Evolutionary conservation across 257 asterid genomes (phyloP).

Genomic region (Scutellaria galericulata): DNA sequence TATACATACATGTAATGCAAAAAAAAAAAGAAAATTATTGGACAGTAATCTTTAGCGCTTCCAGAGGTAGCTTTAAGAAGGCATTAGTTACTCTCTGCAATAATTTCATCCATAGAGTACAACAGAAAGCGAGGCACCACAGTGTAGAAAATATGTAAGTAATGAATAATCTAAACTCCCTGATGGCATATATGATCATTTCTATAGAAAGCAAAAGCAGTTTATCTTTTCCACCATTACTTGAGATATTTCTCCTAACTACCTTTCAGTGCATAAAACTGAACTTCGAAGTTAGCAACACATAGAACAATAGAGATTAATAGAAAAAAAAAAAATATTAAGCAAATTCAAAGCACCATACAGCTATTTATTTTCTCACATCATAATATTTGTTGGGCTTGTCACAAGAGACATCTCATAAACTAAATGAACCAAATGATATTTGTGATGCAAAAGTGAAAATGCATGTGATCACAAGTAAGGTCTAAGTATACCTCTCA

Average conservation of each 20-base stretch:
- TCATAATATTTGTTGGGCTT: slow-evolving; percentile 19
- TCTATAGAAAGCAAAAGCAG: not conserved
- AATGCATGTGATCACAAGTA: slow-evolving; percentile 31
- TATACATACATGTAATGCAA: not conserved
- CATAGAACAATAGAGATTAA: slow-evolving; percentile 23
- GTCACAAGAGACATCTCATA: slow-evolving; percentile 24
- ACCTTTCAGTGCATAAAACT: slow-evolving; percentile 16
- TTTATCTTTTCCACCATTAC: not conserved
- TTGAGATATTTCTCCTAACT: not conserved
- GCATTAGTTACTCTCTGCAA: not conserved
- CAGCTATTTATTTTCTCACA: slow-evolving; percentile 19
- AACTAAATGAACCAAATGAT: slow-evolving; percentile 32
- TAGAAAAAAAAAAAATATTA: not conserved
- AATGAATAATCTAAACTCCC: not conserved
- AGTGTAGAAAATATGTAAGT: slow-evolving; percentile 21
- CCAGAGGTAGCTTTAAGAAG: not conserved
- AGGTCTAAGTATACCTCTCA: slow-evolving; percentile 61
- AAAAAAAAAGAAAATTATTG: not conserved
- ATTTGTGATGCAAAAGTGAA: slow-evolving; percentile 15
- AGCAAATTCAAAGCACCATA: slow-evolving; percentile 12
- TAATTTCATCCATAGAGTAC: slow-evolving; percentile 15
- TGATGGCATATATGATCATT: slow-evolving; percentile 3
- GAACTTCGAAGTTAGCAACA: slow-evolving; percentile 4
- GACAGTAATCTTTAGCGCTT: not conserved
- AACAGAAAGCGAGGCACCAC: slow-evolving; percentile 3